These are phyloP conservation scores for Aspergillus sp. DNA, from an alignment of 2,329 filamentous ascomycete species.

Conservation along the genomic window DNA sequence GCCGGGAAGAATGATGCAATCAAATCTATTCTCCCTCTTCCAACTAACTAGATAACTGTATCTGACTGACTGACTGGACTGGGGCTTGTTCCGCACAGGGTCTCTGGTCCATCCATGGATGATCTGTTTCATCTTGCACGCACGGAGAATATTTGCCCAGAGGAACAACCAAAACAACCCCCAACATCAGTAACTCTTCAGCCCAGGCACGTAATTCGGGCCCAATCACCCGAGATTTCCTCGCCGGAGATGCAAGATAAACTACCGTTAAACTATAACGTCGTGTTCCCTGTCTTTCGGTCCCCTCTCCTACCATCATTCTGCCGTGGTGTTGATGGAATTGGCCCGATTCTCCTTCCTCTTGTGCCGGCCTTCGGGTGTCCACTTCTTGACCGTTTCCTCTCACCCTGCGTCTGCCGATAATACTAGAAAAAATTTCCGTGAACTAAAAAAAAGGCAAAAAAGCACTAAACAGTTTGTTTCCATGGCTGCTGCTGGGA, in stretches of 20 bases:
- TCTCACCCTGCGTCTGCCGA: too few relatives aligned
- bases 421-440: too few relatives aligned
- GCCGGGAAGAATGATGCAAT: neutral
- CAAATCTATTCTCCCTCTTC: too few relatives aligned
- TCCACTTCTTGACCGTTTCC: too few relatives aligned
- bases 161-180: neutral
- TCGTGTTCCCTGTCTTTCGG: neutral
- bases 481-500: neutral
- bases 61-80: neutral
- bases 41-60: too few relatives aligned
- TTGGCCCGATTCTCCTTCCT: too few relatives aligned
- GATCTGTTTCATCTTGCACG: neutral
- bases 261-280: constrained; percentile 2
- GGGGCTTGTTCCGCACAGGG: neutral
- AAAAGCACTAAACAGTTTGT: too few relatives aligned
- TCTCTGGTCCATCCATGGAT: neutral
- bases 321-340: too few relatives aligned
- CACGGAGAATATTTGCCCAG: neutral
- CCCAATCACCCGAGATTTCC: neutral
- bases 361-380: too few relatives aligned
- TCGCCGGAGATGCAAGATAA: neutral
- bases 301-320: too few relatives aligned
- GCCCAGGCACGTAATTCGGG: neutral
- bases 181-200: too few relatives aligned
- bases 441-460: too few relatives aligned